These are phyloP conservation scores for Penicillium silybi DNA, from an alignment of 495 filamentous ascomycete genomes.

Conservation along the genomic window DNA sequence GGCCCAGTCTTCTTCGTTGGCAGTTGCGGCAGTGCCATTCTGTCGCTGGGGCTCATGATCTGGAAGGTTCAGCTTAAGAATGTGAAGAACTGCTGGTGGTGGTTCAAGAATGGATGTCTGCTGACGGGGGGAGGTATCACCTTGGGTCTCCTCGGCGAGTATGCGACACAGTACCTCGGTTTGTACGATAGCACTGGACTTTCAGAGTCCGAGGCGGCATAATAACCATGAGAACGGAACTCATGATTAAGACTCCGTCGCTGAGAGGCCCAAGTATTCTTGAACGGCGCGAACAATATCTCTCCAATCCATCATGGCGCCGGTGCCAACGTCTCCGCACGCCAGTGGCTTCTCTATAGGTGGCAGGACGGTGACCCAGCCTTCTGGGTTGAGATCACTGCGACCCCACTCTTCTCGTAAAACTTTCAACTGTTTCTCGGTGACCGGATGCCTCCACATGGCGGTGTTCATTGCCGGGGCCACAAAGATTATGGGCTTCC, in stretches of 20 bases:
- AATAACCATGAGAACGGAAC: conserved; percentile 4
- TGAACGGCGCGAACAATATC: conserved; percentile 51
- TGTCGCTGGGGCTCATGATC: conserved; percentile 82
- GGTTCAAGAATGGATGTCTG: conserved; percentile 78
- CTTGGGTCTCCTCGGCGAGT: conserved; percentile 60
- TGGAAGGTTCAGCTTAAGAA: conserved; percentile 79
- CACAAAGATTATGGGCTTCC: conserved; percentile 30
- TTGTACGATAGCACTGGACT: conserved; percentile 21
- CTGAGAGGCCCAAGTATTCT: background rate
- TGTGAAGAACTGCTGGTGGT: conserved; percentile 91
- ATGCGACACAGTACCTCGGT: conserved; percentile 39
- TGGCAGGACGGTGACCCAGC: conserved; percentile 72
- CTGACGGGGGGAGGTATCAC: conserved; percentile 66
- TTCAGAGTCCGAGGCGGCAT: conserved; percentile 4
- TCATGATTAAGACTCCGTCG: conserved; percentile 1
- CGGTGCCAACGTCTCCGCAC: conserved; percentile 74
- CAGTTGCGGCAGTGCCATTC: conserved; percentile 76
- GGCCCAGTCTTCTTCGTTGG: conserved; percentile 83
- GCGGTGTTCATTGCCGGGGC: conserved; percentile 79
- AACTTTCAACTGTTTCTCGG: conserved; percentile 61
- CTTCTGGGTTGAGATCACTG: conserved; percentile 35
- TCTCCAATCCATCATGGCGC: conserved; percentile 75
- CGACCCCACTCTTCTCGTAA: conserved; percentile 71
- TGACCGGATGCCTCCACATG: conserved; percentile 87
- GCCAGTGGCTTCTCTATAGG: conserved; percentile 71